Percentiles rank a stretch among this genome's conserved stretches.
Evolutionary conservation across 2,329 filamentous ascomycete species (phyloP).

Genomic region (Stromatinia cepivora): DNA sequence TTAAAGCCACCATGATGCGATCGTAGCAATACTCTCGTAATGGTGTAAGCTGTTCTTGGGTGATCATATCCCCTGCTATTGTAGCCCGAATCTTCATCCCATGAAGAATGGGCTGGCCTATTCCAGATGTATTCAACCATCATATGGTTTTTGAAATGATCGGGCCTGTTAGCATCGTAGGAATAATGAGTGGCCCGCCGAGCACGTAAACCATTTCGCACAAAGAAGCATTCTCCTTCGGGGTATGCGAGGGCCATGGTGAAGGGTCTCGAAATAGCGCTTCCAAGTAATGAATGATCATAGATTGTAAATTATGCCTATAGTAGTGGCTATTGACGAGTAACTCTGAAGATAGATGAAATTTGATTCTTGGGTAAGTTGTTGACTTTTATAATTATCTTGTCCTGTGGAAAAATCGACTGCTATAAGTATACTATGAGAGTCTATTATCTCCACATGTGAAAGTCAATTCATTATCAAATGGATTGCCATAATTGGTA

Average conservation of each 20-base stretch:
- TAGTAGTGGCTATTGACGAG: background rate
- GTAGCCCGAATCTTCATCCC: background rate
- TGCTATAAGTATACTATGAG: background rate
- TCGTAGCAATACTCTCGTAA: background rate
- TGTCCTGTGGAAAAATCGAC: background rate
- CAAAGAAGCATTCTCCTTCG: slow-evolving; percentile 13
- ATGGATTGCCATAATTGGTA: background rate
- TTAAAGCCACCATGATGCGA: background rate
- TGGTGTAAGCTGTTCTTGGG: background rate
- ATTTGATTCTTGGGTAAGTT: background rate
- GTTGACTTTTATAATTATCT: background rate
- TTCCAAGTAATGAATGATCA: background rate
- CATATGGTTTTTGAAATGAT: slow-evolving; percentile 11
- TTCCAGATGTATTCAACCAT: slow-evolving; percentile 14
- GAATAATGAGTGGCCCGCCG: background rate
- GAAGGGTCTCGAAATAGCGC: background rate
- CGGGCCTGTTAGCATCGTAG: background rate
- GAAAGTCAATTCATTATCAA: background rate
- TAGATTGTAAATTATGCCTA: background rate
- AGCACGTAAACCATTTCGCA: slow-evolving; percentile 2
- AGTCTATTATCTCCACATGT: background rate
- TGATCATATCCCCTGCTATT: background rate
- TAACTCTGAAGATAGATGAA: background rate
- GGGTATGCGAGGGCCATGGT: slow-evolving; percentile 9
- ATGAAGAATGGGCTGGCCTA: background rate